Evolutionary conservation across 2,329 filamentous ascomycete species (phyloP).

Genomic region (Fusarium brachygibbosum): DNA sequence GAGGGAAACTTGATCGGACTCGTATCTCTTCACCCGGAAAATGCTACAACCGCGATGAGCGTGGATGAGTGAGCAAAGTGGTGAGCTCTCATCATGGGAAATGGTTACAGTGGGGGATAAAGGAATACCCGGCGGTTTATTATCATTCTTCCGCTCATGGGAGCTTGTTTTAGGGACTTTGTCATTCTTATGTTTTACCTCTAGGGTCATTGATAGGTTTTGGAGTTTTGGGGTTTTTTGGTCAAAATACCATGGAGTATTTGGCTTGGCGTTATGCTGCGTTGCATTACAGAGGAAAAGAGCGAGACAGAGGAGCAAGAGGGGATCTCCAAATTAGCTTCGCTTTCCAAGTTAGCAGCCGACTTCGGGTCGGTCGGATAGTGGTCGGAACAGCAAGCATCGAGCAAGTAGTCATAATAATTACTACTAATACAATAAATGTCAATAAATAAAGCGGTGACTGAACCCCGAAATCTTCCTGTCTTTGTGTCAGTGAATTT

Average conservation of each 20-base stretch:
- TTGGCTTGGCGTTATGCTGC: slow-evolving; percentile 17
- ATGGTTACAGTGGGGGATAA: slow-evolving; percentile 37
- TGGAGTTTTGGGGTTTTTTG: slow-evolving; percentile 8
- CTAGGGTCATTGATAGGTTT: background rate
- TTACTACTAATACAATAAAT: slow-evolving; percentile 36
- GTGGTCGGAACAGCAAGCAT: slow-evolving; percentile 18
- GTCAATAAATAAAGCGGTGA: slow-evolving; percentile 29
- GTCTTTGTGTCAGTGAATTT: slow-evolving; percentile 2
- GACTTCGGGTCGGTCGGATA: slow-evolving; percentile 40
- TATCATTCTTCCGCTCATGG: slow-evolving; percentile 28
- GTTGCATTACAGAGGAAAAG: slow-evolving; percentile 1
- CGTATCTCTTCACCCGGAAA: slow-evolving; percentile 43
- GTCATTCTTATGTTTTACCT: slow-evolving; percentile 3
- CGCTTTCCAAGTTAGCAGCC: slow-evolving; percentile 16
- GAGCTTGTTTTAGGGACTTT: slow-evolving; percentile 12
- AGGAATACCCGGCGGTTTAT: slow-evolving; percentile 41
- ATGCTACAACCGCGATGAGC: slow-evolving; percentile 31
- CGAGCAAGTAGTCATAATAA: slow-evolving; percentile 29
- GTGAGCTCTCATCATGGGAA: slow-evolving; percentile 5
- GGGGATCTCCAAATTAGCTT: slow-evolving; percentile 6
- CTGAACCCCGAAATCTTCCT: slow-evolving; percentile 36
- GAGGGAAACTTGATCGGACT: slow-evolving; percentile 48
- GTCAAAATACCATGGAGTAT: slow-evolving; percentile 24
- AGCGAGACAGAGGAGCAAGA: background rate
- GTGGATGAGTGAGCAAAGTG: slow-evolving; percentile 6